phyloP scores from a whole-genome alignment of 1,139 yeast genomes.

The Blastobotrys serpentis region DNA sequence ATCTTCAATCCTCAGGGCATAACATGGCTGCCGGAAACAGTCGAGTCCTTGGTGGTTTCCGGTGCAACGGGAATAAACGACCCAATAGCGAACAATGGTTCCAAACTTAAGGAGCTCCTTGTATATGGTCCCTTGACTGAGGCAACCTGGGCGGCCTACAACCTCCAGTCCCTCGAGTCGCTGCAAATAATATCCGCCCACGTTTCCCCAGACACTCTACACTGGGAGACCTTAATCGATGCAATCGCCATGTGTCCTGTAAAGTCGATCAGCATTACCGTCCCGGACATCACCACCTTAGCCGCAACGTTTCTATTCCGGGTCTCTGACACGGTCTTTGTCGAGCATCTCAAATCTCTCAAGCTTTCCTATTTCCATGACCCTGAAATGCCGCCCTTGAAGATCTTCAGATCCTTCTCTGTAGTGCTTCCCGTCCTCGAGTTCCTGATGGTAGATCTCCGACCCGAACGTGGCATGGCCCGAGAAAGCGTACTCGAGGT shows the following conservation, averaged over 20 bases:
- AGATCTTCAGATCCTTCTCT: constrained; percentile 1
- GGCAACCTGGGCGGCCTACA: constrained; percentile 6
- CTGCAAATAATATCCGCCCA: constrained; percentile 5
- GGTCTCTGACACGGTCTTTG: constrained; percentile 2
- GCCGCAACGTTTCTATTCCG: neutral
- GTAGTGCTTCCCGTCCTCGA: neutral
- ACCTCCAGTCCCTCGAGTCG: constrained; percentile 4
- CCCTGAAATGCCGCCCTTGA: neutral
- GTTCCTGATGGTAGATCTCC: constrained; percentile 7
- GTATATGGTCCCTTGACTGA: constrained; percentile 5
- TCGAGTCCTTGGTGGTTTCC: constrained; percentile 7
- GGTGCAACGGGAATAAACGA: constrained; percentile 7
- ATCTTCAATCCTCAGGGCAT: constrained; percentile 10
- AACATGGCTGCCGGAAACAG: constrained; percentile 8
- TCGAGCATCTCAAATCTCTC: constrained; percentile 1
- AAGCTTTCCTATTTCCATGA: neutral
- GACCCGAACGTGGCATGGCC: constrained; percentile 5
- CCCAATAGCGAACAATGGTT: constrained; percentile 2
- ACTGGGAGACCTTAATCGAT: constrained; percentile 7
- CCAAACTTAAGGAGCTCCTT: constrained; percentile 1
- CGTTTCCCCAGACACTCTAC: constrained; percentile 1
- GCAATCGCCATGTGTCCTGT: neutral
- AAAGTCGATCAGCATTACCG: neutral
- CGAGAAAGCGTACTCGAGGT: neutral
- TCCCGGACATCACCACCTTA: constrained; percentile 7